These are phyloP conservation scores for Beta corolliflora DNA, from an alignment of 179 eudicot species.

Conservation along the genomic window DNA sequence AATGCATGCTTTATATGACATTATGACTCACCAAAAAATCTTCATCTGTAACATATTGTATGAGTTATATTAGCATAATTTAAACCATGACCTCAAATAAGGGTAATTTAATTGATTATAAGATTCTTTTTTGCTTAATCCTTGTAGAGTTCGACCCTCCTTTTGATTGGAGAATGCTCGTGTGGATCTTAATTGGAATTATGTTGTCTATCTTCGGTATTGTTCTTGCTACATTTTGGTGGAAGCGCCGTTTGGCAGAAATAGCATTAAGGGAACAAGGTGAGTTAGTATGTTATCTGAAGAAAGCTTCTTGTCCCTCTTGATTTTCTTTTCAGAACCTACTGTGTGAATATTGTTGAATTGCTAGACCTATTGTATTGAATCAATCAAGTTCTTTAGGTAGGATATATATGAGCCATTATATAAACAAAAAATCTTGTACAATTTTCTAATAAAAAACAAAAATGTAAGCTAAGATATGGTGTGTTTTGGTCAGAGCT, in stretches of 20 bases:
- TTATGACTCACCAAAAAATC: no score
- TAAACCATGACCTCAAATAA: no score
- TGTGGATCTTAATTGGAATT: constrained; percentile 12
- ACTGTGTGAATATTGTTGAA: neutral
- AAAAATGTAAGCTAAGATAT: neutral
- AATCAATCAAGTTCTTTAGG: no score
- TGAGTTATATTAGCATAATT: no score
- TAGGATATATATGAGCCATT: no score
- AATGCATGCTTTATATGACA: no score
- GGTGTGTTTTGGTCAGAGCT: constrained; percentile 18
- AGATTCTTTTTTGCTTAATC: neutral
- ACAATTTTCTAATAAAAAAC: no score
- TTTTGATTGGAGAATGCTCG: neutral
- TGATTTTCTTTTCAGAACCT: neutral
- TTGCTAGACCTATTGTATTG: neutral
- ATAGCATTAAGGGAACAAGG: constrained; percentile 21
- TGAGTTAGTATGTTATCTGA: neutral
- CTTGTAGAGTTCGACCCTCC: constrained; percentile 22
- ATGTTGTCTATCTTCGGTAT: neutral
- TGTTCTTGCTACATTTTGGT: constrained; percentile 14
- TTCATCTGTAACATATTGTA: no score
- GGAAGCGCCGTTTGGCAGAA: constrained; percentile 16
- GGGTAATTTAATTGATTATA: neutral
- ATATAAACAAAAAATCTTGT: no score
- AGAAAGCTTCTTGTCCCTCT: neutral